These are phyloP conservation scores for Apiotrichum porosum DNA, from an alignment of 1,284 basidiomycete species.

Conservation along the genomic window DNA sequence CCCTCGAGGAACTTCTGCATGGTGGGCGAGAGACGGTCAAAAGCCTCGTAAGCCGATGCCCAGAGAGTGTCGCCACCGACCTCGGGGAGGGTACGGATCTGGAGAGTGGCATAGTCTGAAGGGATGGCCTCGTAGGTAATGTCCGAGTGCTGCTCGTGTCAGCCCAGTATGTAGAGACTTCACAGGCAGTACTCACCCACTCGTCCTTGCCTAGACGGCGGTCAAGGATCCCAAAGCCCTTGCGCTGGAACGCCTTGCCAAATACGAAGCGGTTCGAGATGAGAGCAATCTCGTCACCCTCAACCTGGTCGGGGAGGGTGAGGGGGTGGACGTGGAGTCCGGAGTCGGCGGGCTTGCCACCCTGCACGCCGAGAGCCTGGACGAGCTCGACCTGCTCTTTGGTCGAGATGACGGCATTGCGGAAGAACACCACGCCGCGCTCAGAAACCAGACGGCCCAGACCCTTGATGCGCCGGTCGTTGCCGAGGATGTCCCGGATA, in stretches of 20 bases:
- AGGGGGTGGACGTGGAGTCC: conserved; percentile 62
- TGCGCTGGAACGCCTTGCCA: conserved; percentile 4
- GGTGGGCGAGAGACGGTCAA: conserved; percentile 58
- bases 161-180: background rate
- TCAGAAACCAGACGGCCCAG: conserved; percentile 53
- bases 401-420: conserved; percentile 53
- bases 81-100: conserved; percentile 58
- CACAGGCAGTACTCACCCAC: background rate
- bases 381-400: conserved; percentile 52
- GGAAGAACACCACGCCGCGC: conserved; percentile 67
- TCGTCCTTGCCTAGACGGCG: conserved; percentile 4
- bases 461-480: conserved; percentile 27
- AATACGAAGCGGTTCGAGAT: conserved; percentile 48
- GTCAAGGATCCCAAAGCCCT: conserved; percentile 9
- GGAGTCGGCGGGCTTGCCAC: conserved; percentile 57
- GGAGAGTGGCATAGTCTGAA: conserved; percentile 59
- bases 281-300: conserved; percentile 53
- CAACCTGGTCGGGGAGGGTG: conserved; percentile 49
- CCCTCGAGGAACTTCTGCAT: conserved; percentile 58
- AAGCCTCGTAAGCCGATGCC: conserved; percentile 58
- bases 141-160: conserved; percentile 48
- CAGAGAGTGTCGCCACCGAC: conserved; percentile 51
- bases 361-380: conserved; percentile 53
- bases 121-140: conserved; percentile 65
- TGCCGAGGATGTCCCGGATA: conserved; percentile 28